Conservation (phyloP, 345 rosid genomes). For the Lagerstroemia speciosa region DNA sequence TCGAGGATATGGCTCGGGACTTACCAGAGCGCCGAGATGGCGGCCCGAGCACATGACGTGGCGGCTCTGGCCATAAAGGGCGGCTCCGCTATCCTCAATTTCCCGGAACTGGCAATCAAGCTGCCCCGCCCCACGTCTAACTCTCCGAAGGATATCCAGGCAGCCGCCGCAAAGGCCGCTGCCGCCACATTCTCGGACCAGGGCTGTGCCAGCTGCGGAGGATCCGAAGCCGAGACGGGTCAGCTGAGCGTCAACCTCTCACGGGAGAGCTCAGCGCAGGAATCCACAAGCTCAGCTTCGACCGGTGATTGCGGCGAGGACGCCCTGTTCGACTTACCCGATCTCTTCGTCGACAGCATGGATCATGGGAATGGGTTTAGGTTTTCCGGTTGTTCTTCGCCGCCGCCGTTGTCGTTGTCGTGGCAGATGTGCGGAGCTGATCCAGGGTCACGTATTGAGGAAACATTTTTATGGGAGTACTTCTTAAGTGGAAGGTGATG, state of each 20-base stretch:
- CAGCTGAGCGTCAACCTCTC: conserved; percentile 13
- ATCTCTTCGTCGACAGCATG: conserved; percentile 29
- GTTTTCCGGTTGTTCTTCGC: conserved; percentile 24
- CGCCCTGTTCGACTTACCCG: conserved; percentile 81
- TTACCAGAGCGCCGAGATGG: conserved; percentile 79
- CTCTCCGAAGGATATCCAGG: conserved; percentile 71
- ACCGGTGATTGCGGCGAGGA: conserved; percentile 36
- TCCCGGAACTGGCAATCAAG: conserved; percentile 50
- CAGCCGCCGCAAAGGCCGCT: conserved; percentile 76
- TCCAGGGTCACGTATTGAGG: conserved; percentile 51
- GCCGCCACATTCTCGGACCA: conserved; percentile 46
- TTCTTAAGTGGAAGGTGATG: conserved; percentile 3
- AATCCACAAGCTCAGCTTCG: conserved; percentile 27
- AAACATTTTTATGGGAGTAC: conserved; percentile 47
- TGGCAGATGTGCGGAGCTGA: conserved; percentile 68
- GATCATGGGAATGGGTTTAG: conserved; percentile 30
- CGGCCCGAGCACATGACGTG: conserved; percentile 89
- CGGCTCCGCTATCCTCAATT: conserved; percentile 55
- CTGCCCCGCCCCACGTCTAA: conserved; percentile 59
- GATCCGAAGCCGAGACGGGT: conserved; percentile 38
- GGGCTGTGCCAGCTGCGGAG: conserved; percentile 44
- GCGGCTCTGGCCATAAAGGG: conserved; percentile 80
- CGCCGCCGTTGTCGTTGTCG: conserved; percentile 33
- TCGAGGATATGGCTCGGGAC: conserved; percentile 95
- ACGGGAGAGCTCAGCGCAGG: conserved; percentile 18